These are phyloP conservation scores for Ceriops decandra DNA, from an alignment of 345 rosid genomes.

Conservation along the genomic window DNA sequence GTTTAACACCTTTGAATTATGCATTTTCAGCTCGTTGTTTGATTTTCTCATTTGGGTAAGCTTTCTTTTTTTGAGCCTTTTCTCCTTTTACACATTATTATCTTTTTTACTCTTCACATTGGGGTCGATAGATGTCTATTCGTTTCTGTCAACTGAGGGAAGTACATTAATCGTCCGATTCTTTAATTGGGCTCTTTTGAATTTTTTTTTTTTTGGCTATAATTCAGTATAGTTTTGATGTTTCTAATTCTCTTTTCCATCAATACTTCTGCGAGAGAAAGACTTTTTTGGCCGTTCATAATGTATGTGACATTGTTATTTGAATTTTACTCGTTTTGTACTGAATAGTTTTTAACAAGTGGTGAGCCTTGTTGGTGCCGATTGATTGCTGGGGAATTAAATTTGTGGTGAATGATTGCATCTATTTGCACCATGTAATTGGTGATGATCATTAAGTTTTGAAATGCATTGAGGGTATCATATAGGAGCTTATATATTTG, in stretches of 20 bases:
- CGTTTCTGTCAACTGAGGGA: too few relatives aligned
- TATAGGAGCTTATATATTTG: not conserved
- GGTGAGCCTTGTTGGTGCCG: not conserved
- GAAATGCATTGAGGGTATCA: not conserved
- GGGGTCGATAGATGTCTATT: too few relatives aligned
- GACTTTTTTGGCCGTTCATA: not conserved
- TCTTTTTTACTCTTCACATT: too few relatives aligned
- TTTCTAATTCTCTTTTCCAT: too few relatives aligned
- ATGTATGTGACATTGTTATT: not conserved
- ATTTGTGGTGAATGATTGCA: not conserved
- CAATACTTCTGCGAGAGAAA: too few relatives aligned
- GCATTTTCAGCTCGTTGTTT: slow-evolving; percentile 26
- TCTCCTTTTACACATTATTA: not conserved
- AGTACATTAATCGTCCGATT: too few relatives aligned
- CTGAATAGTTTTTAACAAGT: not conserved
- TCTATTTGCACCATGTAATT: not conserved
- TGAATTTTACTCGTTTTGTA: not conserved
- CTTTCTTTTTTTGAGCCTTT: not conserved
- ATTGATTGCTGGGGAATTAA: not conserved
- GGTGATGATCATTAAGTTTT: not conserved
- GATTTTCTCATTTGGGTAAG: slow-evolving; percentile 35
- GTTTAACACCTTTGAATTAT: slow-evolving; percentile 17
- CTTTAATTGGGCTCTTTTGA: too few relatives aligned
- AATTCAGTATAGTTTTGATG: too few relatives aligned
- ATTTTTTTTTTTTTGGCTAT: too few relatives aligned